Percentiles rank a stretch among this genome's conserved stretches.
Conservation (phyloP, 2,329 filamentous ascomycete genomes). For the Colletotrichum scovillei region DNA sequence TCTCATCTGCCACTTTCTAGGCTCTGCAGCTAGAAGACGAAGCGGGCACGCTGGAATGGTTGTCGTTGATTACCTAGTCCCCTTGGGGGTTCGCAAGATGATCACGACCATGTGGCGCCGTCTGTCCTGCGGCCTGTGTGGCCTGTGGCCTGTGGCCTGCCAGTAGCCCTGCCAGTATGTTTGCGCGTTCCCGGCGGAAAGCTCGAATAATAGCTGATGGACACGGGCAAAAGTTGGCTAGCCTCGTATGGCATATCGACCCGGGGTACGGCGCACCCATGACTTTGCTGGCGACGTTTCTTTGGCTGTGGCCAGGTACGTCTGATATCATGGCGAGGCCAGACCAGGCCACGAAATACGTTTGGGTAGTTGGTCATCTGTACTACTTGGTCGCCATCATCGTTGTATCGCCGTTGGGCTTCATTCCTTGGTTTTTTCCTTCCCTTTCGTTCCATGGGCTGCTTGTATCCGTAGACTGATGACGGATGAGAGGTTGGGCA, state of each 20-base stretch:
- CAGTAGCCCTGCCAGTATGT: background rate
- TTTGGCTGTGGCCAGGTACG: slow-evolving; percentile 21
- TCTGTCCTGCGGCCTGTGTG: background rate
- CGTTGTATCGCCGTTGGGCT: slow-evolving; percentile 26
- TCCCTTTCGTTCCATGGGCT: background rate
- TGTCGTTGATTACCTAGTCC: slow-evolving; percentile 3
- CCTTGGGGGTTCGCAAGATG: slow-evolving; percentile 3
- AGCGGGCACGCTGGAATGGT: slow-evolving; percentile 7
- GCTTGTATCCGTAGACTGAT: no score
- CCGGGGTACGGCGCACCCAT: slow-evolving; percentile 29
- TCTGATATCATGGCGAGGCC: slow-evolving; percentile 27
- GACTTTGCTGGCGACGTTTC: slow-evolving; percentile 34
- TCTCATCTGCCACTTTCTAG: slow-evolving; percentile 15
- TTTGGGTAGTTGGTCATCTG: slow-evolving; percentile 6
- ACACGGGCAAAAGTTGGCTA: slow-evolving; percentile 12
- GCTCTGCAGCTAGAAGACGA: slow-evolving; percentile 19
- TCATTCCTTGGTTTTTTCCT: background rate
- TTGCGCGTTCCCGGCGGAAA: slow-evolving; percentile 32
- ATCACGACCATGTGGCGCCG: slow-evolving; percentile 25
- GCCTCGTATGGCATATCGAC: slow-evolving; percentile 33
- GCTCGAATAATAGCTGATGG: slow-evolving; percentile 15
- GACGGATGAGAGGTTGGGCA: slow-evolving; percentile 20
- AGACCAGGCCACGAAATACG: slow-evolving; percentile 17
- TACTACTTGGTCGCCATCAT: slow-evolving; percentile 14
- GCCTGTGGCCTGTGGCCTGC: no score